Evolutionary conservation across 148 eudicot species (phyloP).

Genomic region (Hydrangea macrophylla): DNA sequence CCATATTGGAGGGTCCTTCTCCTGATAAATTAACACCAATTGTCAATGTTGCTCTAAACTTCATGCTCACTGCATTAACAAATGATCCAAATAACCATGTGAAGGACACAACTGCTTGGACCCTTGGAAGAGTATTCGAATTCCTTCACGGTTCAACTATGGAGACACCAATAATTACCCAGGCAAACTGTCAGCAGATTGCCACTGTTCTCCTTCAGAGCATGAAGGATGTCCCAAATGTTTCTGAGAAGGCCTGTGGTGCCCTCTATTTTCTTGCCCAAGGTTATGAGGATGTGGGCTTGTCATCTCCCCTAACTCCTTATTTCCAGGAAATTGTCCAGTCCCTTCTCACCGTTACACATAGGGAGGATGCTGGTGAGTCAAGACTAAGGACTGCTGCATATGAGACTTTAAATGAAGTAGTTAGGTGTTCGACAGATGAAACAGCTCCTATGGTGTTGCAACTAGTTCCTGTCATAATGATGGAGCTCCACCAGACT

Average conservation of each 20-base stretch:
- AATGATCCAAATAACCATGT: constrained; percentile 2
- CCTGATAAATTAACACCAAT: not conserved
- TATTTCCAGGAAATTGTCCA: not conserved
- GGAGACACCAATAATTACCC: not conserved
- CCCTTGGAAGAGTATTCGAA: constrained; percentile 3
- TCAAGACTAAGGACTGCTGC: not conserved
- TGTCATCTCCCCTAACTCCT: constrained; percentile 1
- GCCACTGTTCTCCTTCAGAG: not conserved
- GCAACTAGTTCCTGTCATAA: not conserved
- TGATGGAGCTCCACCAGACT: not conserved
- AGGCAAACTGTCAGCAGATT: not conserved
- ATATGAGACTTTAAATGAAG: not conserved
- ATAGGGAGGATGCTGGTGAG: constrained; percentile 1
- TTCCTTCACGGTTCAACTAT: not conserved
- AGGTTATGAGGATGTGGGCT: not conserved
- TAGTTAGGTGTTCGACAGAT: not conserved
- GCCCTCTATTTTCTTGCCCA: not conserved
- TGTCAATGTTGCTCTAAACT: not conserved
- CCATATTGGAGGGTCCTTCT: not conserved
- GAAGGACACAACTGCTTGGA: not conserved
- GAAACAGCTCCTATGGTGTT: not conserved
- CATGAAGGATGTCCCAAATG: not conserved
- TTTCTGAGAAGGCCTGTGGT: not conserved
- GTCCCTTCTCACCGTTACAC: not conserved
- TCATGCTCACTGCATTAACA: not conserved